Conservation (phyloP, 805 yeast species). For the Hanseniaspora vineae region DNA sequence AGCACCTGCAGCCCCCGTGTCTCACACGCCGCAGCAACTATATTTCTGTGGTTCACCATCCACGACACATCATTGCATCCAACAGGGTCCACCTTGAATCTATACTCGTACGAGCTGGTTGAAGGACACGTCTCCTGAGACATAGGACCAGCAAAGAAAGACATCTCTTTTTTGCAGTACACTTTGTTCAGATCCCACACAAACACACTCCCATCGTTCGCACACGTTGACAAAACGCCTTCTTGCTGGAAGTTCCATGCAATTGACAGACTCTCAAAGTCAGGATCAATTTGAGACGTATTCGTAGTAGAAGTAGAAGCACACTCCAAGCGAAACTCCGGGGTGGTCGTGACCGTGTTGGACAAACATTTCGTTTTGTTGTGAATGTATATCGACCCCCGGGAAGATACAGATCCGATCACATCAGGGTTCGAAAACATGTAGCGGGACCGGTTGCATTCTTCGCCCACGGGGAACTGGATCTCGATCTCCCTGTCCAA, state of each 20-base stretch:
- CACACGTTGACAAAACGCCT: conserved; percentile 47
- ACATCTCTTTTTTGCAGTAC: conserved; percentile 9
- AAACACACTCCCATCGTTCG: conserved; percentile 50
- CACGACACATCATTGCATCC: conserved; percentile 68
- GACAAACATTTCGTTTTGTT: conserved; percentile 74
- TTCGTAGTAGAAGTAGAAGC: too few species aligned
- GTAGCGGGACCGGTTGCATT: conserved; percentile 56
- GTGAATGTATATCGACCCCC: conserved; percentile 54
- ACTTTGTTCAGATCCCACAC: conserved; percentile 53
- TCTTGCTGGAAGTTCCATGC: conserved; percentile 60
- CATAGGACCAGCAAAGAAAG: neutral
- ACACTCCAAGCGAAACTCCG: conserved; percentile 8
- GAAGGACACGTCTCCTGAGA: conserved; percentile 5
- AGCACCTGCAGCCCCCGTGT: conserved; percentile 35
- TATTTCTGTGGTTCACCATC: conserved; percentile 45
- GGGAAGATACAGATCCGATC: conserved; percentile 55
- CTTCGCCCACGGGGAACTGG: conserved; percentile 38
- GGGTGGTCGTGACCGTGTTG: conserved; percentile 5
- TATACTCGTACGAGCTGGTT: conserved; percentile 12
- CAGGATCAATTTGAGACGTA: too few species aligned
- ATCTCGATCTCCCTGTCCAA: conserved; percentile 16
- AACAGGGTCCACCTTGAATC: conserved; percentile 19
- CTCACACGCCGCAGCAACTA: conserved; percentile 61
- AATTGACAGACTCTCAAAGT: conserved; percentile 46
- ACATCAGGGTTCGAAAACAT: conserved; percentile 84